Conservation (phyloP, 257 asterid species). For the Orobanche coerulescens region DNA sequence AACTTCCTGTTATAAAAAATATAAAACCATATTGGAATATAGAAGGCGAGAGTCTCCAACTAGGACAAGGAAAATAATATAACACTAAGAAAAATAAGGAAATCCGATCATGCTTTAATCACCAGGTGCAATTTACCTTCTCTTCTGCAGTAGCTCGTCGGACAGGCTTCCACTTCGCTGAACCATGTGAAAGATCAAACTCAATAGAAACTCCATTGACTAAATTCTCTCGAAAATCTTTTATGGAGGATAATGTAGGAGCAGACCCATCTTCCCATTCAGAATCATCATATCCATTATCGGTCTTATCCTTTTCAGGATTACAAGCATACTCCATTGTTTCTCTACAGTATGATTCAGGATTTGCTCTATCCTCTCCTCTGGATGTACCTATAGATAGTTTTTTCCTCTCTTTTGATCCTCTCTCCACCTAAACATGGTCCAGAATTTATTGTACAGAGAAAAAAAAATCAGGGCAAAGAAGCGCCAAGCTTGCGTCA, state of each 20-base stretch:
- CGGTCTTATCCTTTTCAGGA: slow-evolving; percentile 33
- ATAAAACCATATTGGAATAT: slow-evolving; percentile 12
- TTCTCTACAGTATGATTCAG: slow-evolving; percentile 30
- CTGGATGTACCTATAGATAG: slow-evolving; percentile 15
- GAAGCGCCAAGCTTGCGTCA: not conserved
- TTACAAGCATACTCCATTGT: slow-evolving; percentile 27
- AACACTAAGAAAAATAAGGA: not conserved
- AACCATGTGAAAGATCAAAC: slow-evolving; percentile 57
- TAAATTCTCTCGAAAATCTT: slow-evolving; percentile 32
- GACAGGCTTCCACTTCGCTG: slow-evolving; percentile 46
- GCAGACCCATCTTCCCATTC: slow-evolving; percentile 89
- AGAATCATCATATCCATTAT: slow-evolving; percentile 38
- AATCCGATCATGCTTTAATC: slow-evolving; percentile 5
- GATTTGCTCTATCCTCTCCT: slow-evolving; percentile 21
- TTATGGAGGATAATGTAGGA: slow-evolving; percentile 29
- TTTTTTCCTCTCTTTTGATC: slow-evolving; percentile 18
- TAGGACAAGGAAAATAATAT: slow-evolving; percentile 3
- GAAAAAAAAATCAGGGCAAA: not conserved
- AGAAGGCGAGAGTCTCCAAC: not conserved
- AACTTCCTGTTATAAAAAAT: slow-evolving; percentile 49
- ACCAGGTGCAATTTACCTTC: slow-evolving; percentile 41
- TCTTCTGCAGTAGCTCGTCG: slow-evolving; percentile 85
- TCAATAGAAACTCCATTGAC: slow-evolving; percentile 62
- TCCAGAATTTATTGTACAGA: slow-evolving; percentile 3
- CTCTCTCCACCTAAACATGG: slow-evolving; percentile 36